phyloP scores from a whole-genome alignment of 2,329 filamentous ascomycete species.

The Diplocarpon mali region DNA sequence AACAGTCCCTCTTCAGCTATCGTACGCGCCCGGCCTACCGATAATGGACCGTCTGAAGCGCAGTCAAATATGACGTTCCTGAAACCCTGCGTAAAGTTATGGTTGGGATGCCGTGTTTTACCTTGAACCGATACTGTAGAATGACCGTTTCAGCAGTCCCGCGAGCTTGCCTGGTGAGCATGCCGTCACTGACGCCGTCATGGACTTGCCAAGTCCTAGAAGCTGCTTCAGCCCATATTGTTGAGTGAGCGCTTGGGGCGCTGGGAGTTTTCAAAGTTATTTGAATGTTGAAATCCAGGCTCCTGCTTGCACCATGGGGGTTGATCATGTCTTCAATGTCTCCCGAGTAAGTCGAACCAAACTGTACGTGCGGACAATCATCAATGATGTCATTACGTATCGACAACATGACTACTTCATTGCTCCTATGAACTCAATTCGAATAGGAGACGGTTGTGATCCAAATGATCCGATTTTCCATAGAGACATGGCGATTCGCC shows the following conservation, averaged over 20 bases:
- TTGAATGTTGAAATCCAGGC: no score
- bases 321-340: no score
- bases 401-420: no score
- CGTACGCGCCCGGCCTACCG: neutral
- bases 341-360: no score
- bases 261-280: no score
- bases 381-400: no score
- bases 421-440: no score
- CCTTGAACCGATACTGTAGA: neutral
- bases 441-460: no score
- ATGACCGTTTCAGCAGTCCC: neutral
- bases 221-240: neutral
- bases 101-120: slow-evolving; percentile 3
- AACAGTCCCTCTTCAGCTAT: neutral
- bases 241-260: neutral
- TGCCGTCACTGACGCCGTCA: slow-evolving; percentile 4
- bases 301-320: no score
- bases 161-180: slow-evolving; percentile 4
- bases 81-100: slow-evolving; percentile 8
- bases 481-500: no score
- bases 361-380: no score
- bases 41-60: slow-evolving; percentile 4
- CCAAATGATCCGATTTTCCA: no score
- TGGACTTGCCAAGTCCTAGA: neutral
- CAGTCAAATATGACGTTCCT: slow-evolving; percentile 1